Percentiles rank a stretch among this genome's conserved stretches.
phyloP scores from a whole-genome alignment of 371 early-diverging fungal genomes.

The Mortierella sp. region DNA sequence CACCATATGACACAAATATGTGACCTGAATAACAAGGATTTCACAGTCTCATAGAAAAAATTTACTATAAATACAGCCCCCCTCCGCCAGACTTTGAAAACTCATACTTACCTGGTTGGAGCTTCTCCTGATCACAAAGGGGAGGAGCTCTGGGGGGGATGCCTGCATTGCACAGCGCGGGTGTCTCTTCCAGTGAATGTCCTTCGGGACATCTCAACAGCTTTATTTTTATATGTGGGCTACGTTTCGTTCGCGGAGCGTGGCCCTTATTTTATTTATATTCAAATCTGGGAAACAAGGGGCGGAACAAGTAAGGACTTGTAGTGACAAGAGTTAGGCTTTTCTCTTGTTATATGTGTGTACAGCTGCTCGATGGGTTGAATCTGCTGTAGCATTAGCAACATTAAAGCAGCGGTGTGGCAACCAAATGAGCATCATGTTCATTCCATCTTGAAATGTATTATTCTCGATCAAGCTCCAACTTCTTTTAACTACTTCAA shows the following conservation, averaged over 20 bases:
- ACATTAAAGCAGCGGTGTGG: too few species aligned
- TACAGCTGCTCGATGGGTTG: too few species aligned
- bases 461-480: too few species aligned
- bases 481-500: too few species aligned
- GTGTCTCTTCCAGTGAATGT: constrained; percentile 48
- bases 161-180: constrained; percentile 59
- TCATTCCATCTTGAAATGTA: too few species aligned
- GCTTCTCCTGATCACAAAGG: constrained; percentile 51
- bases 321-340: too few species aligned
- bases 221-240: constrained; percentile 57
- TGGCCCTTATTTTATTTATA: constrained; percentile 37
- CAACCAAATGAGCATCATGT: too few species aligned
- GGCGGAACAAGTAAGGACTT: too few species aligned
- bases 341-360: too few species aligned
- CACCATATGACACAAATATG: neutral
- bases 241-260: constrained; percentile 36
- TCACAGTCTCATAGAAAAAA: neutral
- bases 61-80: constrained; percentile 5
- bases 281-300: neutral
- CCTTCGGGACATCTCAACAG: constrained; percentile 59
- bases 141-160: constrained; percentile 38
- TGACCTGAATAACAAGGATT: neutral
- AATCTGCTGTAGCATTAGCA: too few species aligned
- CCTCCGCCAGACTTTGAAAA: constrained; percentile 14
- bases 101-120: constrained; percentile 58